Percentiles rank a stretch among this genome's conserved stretches.
These are phyloP conservation scores for Saccharomyces hybrid DNA, from an alignment of 1,139 yeast species.

Conservation along the genomic window DNA sequence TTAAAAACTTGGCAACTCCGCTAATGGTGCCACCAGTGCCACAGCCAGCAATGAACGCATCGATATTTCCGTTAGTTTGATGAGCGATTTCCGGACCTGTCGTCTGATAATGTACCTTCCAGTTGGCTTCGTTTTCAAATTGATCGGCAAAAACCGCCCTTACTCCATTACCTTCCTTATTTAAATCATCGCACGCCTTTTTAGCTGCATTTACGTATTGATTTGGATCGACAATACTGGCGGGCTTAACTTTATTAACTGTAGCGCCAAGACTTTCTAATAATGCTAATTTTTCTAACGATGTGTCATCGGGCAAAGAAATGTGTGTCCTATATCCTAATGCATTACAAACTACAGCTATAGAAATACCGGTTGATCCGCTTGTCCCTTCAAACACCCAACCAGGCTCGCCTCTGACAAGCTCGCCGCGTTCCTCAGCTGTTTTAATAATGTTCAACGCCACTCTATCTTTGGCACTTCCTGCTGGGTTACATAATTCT, in stretches of 20 bases:
- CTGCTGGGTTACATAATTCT: slow-evolving; percentile 85
- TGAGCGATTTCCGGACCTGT: slow-evolving; percentile 87
- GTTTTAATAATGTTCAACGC: slow-evolving; percentile 74
- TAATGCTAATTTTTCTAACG: slow-evolving; percentile 69
- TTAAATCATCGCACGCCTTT: slow-evolving; percentile 50
- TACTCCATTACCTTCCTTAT: slow-evolving; percentile 36
- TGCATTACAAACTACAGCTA: slow-evolving; percentile 82
- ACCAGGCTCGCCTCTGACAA: slow-evolving; percentile 46
- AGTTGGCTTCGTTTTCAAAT: slow-evolving; percentile 86
- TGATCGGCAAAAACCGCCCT: slow-evolving; percentile 76
- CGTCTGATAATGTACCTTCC: slow-evolving; percentile 72
- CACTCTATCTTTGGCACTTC: slow-evolving; percentile 91
- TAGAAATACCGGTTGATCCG: slow-evolving; percentile 92
- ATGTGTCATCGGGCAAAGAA: slow-evolving; percentile 92
- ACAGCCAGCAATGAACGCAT: slow-evolving; percentile 69
- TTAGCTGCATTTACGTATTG: slow-evolving; percentile 91
- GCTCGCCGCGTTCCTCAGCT: slow-evolving; percentile 54
- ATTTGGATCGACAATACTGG: slow-evolving; percentile 86
- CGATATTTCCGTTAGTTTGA: slow-evolving; percentile 59
- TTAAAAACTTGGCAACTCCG: slow-evolving; percentile 73
- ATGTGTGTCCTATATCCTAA: slow-evolving; percentile 86
- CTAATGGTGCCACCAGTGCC: slow-evolving; percentile 52
- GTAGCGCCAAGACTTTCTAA: slow-evolving; percentile 72
- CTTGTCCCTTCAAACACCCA: slow-evolving; percentile 84
- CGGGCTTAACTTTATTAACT: slow-evolving; percentile 84